These are phyloP conservation scores for Juglanconis oblonga DNA, from an alignment of 2,329 filamentous ascomycete species.

Conservation along the genomic window DNA sequence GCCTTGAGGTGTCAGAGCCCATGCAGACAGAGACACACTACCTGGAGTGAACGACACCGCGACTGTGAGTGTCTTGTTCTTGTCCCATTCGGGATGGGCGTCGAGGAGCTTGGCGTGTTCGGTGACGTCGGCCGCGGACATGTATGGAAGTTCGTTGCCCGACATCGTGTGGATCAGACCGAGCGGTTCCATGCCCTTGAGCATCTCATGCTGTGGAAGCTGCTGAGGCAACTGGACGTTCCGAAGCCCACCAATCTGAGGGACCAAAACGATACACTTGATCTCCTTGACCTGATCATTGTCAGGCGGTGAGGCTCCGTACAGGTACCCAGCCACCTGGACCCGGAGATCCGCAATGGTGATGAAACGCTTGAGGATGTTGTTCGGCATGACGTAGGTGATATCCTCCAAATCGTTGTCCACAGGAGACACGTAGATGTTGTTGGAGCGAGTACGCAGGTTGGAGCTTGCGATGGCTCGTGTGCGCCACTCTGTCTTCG, in stretches of 20 bases:
- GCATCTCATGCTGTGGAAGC: constrained; percentile 86
- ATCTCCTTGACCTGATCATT: constrained; percentile 98
- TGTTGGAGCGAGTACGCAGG: constrained; percentile 88
- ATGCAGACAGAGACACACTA: constrained; percentile 90
- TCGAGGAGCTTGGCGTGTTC: constrained; percentile 90
- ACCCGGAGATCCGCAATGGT: constrained; percentile 94
- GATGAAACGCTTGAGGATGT: constrained; percentile 97
- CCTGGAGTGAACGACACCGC: constrained; percentile 96
- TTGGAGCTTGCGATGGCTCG: constrained; percentile 96
- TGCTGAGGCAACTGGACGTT: constrained; percentile 89
- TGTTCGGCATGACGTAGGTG: constrained; percentile 99
- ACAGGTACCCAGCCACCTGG: constrained; percentile 93
- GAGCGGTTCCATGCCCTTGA: constrained; percentile 81
- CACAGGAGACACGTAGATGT: constrained; percentile 97
- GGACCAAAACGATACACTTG: constrained; percentile 94
- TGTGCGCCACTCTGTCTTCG: constrained; percentile 98
- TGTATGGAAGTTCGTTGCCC: constrained; percentile 92
- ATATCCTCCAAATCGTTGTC: constrained; percentile 87
- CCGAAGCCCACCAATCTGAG: constrained; percentile 89
- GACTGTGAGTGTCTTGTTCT: constrained; percentile 88
- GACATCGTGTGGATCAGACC: constrained; percentile 95
- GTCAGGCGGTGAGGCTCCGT: constrained; percentile 87
- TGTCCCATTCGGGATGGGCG: constrained; percentile 74
- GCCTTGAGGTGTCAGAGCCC: constrained; percentile 85
- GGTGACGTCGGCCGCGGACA: constrained; percentile 92